Evolutionary conservation across 495 filamentous ascomycete species (phyloP).

Genomic region (Schizothecium vesticola): DNA sequence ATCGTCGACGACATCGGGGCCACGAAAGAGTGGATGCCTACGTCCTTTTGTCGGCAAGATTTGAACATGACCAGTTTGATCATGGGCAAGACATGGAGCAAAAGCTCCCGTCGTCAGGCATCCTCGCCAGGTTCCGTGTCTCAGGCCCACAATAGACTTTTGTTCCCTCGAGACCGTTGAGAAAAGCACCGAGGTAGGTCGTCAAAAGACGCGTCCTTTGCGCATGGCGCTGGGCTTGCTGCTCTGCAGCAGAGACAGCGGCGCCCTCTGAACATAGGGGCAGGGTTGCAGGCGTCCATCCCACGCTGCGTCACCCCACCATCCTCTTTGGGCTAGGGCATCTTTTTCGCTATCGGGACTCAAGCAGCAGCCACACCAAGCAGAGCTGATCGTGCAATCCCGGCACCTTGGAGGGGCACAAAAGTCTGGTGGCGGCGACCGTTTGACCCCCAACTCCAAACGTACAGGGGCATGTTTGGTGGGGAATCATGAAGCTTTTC

Average conservation of each 20-base stretch:
- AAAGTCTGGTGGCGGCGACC: not conserved
- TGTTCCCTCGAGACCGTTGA: not conserved
- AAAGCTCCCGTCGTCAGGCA: not conserved
- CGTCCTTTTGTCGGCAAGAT: not conserved
- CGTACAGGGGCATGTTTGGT: not conserved
- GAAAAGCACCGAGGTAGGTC: not conserved
- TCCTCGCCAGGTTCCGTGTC: not conserved
- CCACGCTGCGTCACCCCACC: constrained; percentile 12
- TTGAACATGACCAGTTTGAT: no score
- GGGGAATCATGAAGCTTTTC: not conserved
- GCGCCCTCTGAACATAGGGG: not conserved
- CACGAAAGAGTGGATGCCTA: no score
- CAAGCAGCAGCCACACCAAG: not conserved
- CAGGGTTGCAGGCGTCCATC: not conserved
- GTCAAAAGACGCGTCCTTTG: not conserved
- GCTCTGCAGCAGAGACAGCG: not conserved
- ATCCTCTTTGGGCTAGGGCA: constrained; percentile 5
- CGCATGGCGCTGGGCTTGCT: not conserved
- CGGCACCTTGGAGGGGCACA: not conserved
- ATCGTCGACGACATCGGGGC: not conserved
- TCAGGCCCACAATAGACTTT: not conserved
- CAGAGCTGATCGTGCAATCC: not conserved
- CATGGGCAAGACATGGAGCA: not conserved
- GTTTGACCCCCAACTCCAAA: not conserved
- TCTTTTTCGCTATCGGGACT: not conserved